Percentiles rank a stretch among this genome's conserved stretches.
Conservation (phyloP, 1,139 yeast genomes). For the Yamadazyma atlantica region DNA sequence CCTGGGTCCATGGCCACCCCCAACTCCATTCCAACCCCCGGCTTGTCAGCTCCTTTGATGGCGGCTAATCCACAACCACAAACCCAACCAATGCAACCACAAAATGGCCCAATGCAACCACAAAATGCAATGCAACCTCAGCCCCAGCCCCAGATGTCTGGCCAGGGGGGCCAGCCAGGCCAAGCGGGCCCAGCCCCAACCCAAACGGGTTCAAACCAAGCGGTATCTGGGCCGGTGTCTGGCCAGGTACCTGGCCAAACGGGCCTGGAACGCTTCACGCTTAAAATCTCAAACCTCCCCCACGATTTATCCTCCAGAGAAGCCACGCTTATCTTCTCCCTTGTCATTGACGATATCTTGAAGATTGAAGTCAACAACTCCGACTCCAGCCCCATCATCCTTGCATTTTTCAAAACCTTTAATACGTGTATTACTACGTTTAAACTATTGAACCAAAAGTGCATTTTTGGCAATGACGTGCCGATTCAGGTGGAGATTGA, state of each 20-base stretch:
- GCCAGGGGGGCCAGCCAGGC: not conserved
- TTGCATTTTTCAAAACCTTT: slow-evolving; percentile 65
- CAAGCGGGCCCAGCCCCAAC: slow-evolving; percentile 8
- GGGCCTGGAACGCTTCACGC: slow-evolving; percentile 1
- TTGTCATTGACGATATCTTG: slow-evolving; percentile 69
- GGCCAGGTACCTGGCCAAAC: too few relatives aligned
- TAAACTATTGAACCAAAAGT: slow-evolving; percentile 64
- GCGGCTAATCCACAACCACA: too few relatives aligned
- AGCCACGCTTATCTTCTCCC: slow-evolving; percentile 71
- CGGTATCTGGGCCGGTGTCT: too few relatives aligned
- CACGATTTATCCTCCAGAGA: slow-evolving; percentile 73
- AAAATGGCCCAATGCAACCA: too few relatives aligned
- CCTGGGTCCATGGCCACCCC: too few relatives aligned
- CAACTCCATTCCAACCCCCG: too few relatives aligned
- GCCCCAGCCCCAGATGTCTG: not conserved
- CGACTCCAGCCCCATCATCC: slow-evolving; percentile 29
- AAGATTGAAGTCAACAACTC: slow-evolving; percentile 52
- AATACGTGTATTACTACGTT: slow-evolving; percentile 71
- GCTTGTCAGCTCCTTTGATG: not conserved
- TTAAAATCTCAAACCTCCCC: slow-evolving; percentile 62
- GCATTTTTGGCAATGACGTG: slow-evolving; percentile 59
- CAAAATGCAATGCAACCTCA: too few relatives aligned
- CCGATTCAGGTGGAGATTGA: slow-evolving; percentile 52
- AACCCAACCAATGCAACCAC: too few relatives aligned
- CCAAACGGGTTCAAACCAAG: too few relatives aligned